Conservation (phyloP, 106 monocot species). For the Cymbidium sinense region DNA sequence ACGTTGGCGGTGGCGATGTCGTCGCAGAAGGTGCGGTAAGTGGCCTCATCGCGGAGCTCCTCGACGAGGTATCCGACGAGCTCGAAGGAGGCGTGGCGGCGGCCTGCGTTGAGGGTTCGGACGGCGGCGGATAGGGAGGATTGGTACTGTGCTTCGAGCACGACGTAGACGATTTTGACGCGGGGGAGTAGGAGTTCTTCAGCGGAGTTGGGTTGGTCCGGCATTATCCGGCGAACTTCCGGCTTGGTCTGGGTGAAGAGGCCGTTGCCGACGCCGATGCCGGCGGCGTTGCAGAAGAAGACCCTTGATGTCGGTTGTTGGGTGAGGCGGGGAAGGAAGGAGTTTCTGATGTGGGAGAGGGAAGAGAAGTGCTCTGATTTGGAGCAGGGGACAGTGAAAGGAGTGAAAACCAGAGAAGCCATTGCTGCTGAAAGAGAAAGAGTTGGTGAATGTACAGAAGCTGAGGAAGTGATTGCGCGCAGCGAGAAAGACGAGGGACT, state of each 20-base stretch:
- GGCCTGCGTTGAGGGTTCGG: slow-evolving; percentile 36
- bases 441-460: background rate
- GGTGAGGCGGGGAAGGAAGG: slow-evolving; percentile 18
- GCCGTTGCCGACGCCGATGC: slow-evolving; percentile 27
- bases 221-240: slow-evolving; percentile 59
- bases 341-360: slow-evolving; percentile 22
- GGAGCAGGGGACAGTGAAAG: slow-evolving; percentile 29
- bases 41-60: slow-evolving; percentile 57
- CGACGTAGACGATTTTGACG: slow-evolving; percentile 66
- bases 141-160: slow-evolving; percentile 81
- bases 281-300: background rate
- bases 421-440: slow-evolving; percentile 11
- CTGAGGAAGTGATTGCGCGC: background rate
- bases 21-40: slow-evolving; percentile 46
- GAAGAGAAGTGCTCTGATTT: slow-evolving; percentile 20
- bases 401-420: slow-evolving; percentile 49
- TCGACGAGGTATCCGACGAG: slow-evolving; percentile 72
- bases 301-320: background rate
- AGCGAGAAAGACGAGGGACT: background rate
- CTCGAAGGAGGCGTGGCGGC: slow-evolving; percentile 42
- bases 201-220: slow-evolving; percentile 9
- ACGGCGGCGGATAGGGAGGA: slow-evolving; percentile 58
- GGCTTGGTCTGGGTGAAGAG: slow-evolving; percentile 70
- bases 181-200: slow-evolving; percentile 22
- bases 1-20: slow-evolving; percentile 59